Evolutionary conservation across 345 rosid species (phyloP).

Genomic region (Lagerstroemia speciosa): DNA sequence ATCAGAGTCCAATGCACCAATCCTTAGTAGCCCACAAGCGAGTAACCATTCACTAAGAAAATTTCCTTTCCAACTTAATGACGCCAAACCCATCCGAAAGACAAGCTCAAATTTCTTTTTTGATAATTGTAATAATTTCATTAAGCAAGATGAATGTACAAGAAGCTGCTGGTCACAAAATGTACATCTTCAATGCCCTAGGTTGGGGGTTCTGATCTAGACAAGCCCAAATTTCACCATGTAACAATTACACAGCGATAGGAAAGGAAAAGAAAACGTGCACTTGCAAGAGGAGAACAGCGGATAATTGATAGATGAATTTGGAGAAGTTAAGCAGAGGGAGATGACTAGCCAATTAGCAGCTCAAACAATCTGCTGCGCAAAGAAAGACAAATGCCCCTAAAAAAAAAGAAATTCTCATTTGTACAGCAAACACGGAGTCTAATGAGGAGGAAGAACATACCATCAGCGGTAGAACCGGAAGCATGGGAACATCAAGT

Average conservation of each 20-base stretch:
- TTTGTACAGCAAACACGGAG: constrained; percentile 6
- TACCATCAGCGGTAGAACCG: neutral
- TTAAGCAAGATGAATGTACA: too few relatives aligned
- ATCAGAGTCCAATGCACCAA: neutral
- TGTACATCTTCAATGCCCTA: too few relatives aligned
- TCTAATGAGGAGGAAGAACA: neutral
- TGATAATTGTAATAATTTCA: too few relatives aligned
- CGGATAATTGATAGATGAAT: neutral
- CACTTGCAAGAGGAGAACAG: neutral
- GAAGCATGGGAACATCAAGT: neutral
- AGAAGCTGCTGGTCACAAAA: too few relatives aligned
- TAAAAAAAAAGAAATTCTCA: neutral
- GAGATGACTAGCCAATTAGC: neutral
- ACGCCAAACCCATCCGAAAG: neutral
- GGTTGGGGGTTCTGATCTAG: too few relatives aligned
- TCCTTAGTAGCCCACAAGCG: neutral
- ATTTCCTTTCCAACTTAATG: neutral
- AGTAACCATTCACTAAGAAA: neutral
- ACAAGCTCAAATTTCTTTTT: neutral
- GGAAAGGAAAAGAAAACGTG: neutral
- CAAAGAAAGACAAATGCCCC: neutral
- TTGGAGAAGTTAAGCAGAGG: neutral
- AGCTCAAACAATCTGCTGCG: neutral
- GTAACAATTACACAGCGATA: neutral
- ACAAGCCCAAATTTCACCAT: neutral